phyloP scores from a whole-genome alignment of 441 rosid genomes.

The Erysimum pusillum region DNA sequence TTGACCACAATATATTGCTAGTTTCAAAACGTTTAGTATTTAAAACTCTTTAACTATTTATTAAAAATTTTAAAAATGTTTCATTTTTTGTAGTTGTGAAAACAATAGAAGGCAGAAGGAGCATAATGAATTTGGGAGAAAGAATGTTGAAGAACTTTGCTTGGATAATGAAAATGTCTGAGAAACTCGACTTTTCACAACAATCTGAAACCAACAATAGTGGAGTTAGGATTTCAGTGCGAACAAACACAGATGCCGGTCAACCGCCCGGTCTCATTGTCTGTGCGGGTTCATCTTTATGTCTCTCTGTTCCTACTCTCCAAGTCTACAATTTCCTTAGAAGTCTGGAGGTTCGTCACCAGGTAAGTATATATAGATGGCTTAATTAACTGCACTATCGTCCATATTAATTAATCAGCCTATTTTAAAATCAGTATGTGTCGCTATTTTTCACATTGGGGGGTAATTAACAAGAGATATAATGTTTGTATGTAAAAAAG shows the following conservation, averaged over 20 bases:
- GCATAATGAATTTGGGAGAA: conserved; percentile 59
- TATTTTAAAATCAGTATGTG: too few species aligned
- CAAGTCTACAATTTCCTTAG: conserved; percentile 54
- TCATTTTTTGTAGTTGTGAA: conserved; percentile 39
- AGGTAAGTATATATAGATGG: conserved; percentile 53
- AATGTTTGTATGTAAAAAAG: conserved; percentile 47
- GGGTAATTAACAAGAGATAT: background rate
- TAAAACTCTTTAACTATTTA: background rate
- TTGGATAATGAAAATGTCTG: conserved; percentile 53
- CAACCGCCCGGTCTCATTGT: conserved; percentile 60
- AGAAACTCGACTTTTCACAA: conserved; percentile 58
- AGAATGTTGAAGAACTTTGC: conserved; percentile 68
- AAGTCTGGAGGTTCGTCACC: conserved; percentile 50
- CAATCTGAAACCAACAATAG: conserved; percentile 47
- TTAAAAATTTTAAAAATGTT: background rate
- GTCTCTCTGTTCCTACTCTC: conserved; percentile 58
- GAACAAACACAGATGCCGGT: conserved; percentile 51
- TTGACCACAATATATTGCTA: background rate
- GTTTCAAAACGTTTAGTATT: background rate
- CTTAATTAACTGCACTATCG: background rate
- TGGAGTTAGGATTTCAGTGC: conserved; percentile 65
- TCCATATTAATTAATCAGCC: background rate
- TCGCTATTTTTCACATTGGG: background rate
- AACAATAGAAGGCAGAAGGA: conserved; percentile 49
- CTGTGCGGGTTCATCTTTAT: conserved; percentile 68